phyloP scores from a whole-genome alignment of 1,139 yeast species.

The Geotrichum fermentans region DNA sequence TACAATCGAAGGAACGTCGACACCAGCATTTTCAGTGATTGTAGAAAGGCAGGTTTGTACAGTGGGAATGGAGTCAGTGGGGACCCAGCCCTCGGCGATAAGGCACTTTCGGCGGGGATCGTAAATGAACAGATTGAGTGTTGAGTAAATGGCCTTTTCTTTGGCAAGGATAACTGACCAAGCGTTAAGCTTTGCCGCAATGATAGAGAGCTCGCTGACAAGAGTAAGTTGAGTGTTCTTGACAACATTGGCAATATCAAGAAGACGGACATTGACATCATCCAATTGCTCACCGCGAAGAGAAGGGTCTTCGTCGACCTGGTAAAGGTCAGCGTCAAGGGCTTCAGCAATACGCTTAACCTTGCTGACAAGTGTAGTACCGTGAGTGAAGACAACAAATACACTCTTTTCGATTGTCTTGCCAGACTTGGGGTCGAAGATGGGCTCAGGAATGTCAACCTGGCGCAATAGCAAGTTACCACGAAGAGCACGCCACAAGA shows the following conservation, averaged over 20 bases:
- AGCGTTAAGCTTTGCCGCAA: conserved; percentile 69
- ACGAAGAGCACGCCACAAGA: conserved; percentile 86
- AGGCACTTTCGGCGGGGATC: conserved; percentile 82
- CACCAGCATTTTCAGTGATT: conserved; percentile 54
- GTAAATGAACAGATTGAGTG: conserved; percentile 76
- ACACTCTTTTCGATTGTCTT: conserved; percentile 58
- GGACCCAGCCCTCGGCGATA: conserved; percentile 98
- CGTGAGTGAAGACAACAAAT: conserved; percentile 85
- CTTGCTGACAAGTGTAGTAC: conserved; percentile 62
- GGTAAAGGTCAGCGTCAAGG: conserved; percentile 72
- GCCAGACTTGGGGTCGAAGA: conserved; percentile 48
- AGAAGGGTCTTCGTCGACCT: conserved; percentile 55
- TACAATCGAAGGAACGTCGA: conserved; percentile 69
- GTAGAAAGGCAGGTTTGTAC: conserved; percentile 50
- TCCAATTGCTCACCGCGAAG: conserved; percentile 54
- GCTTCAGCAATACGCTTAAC: conserved; percentile 77
- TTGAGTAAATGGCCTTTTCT: conserved; percentile 70
- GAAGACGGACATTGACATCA: conserved; percentile 54
- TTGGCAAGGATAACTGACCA: conserved; percentile 65
- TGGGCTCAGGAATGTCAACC: conserved; percentile 59
- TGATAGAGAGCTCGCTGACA: conserved; percentile 67
- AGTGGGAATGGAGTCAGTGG: conserved; percentile 50
- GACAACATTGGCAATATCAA: conserved; percentile 64
- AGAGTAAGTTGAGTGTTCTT: conserved; percentile 68
- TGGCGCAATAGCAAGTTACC: conserved; percentile 79